Evolutionary conservation across 371 early-diverging fungal species (phyloP), one percentile per base, ranked within the genome.

Genomic region (Circinella minor): DNA sequence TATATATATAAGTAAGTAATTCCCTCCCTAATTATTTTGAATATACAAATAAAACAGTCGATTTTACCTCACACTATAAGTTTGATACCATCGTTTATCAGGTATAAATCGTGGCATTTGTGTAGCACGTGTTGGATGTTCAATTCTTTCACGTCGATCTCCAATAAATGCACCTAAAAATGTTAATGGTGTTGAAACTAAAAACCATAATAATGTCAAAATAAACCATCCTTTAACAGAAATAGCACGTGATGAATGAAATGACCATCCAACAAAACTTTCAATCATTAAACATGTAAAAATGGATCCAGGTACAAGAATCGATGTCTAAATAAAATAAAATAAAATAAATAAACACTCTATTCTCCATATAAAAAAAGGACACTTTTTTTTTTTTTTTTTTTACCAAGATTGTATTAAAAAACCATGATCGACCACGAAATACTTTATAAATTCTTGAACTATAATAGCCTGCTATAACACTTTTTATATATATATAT

Each of bases 31-130:
- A n/a, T n/a, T n/a, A n/a, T n/a, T n/a, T n/a, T n/a, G n/a, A n/a
- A n/a, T n/a, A n/a, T n/a, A n/a, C n/a, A n/a, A n/a, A n/a, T n/a
- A n/a, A n/a, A n/a, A n/a, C n/a, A n/a, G n/a, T n/a, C n/a, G n/a
- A n/a, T n/a, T n/a, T 65, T 78, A 78, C 81, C 77, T 75, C n/a
- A 78, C 36, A 13, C 70, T 34, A 59, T 75, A 64, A 7, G 36
- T 37, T 66, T 83, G 83, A 65, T 84, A 79, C 81, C 81, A 84
- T 20, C 70, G 72, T 66, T 80, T 79, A 15, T 68, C 55, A 10
- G 84, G 84, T 8, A 84, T 79, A 15, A 76, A 66, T n/a, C 84
- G 72, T 15, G 84, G 81, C 55, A 81, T 78, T 54, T 78, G 82
- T 13, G 79, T 80, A 3, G 79, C 73, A 17, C 82, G 74, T 17